phyloP scores from a whole-genome alignment of 148 eudicot species.

The Salicornia ramosissima region DNA sequence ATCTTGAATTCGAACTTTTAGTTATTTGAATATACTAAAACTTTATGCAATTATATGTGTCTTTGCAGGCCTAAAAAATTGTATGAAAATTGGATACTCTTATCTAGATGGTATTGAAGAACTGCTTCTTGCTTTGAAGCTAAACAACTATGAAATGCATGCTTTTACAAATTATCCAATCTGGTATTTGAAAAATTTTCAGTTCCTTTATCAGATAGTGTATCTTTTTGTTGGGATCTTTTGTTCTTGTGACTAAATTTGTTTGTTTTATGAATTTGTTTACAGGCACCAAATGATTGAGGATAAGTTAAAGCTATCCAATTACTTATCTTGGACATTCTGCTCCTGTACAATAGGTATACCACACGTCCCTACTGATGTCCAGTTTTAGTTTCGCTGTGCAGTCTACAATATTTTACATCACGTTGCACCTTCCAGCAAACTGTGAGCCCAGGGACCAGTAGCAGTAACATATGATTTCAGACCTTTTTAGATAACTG shows the following conservation, averaged over 20 bases:
- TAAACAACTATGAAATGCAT: constrained; percentile 81
- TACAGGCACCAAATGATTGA: constrained; percentile 83
- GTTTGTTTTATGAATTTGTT: not conserved
- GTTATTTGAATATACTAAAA: not conserved
- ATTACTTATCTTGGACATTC: constrained; percentile 88
- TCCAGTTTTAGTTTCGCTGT: not conserved
- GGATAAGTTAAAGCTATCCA: constrained; percentile 78
- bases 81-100: constrained; percentile 67
- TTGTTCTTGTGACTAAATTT: not conserved
- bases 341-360: constrained; percentile 77
- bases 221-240: not conserved
- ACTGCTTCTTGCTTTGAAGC: constrained; percentile 52
- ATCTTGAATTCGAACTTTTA: not conserved
- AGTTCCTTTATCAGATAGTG: not conserved
- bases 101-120: constrained; percentile 69
- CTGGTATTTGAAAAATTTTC: constrained; percentile 44
- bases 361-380: not conserved
- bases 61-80: constrained; percentile 67
- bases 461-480: not conserved
- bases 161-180: constrained; percentile 83
- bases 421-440: not conserved
- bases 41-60: constrained; percentile 5
- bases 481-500: not conserved
- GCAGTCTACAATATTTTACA: not conserved
- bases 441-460: not conserved